These are phyloP conservation scores for Arthromyces matolae DNA, from an alignment of 768 basidiomycete species.

Conservation along the genomic window DNA sequence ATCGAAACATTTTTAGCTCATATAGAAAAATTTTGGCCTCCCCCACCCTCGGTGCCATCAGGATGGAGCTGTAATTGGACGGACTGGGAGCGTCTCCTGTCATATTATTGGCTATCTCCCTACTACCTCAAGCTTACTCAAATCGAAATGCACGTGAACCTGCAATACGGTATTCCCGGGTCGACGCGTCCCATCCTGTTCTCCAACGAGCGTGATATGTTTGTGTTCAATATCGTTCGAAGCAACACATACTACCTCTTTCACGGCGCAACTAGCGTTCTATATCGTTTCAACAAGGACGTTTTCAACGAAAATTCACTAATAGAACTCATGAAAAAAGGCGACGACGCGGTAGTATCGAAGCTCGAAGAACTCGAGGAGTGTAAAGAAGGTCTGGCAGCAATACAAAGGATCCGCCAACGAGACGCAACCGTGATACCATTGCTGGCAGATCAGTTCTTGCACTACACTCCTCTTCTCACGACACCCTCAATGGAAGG, in stretches of 20 bases:
- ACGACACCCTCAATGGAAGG: slow-evolving; percentile 17
- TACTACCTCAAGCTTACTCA: slow-evolving; percentile 35
- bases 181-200: slow-evolving; percentile 31
- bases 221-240: slow-evolving; percentile 23
- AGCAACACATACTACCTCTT: slow-evolving; percentile 19
- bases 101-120: slow-evolving; percentile 30
- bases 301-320: slow-evolving; percentile 16
- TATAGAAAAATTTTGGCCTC: slow-evolving; percentile 24
- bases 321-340: slow-evolving; percentile 12
- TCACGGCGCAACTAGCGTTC: slow-evolving; percentile 1
- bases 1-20: slow-evolving; percentile 12
- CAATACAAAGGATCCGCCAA: slow-evolving; percentile 23
- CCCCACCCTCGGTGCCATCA: slow-evolving; percentile 20
- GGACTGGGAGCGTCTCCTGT: slow-evolving; percentile 26
- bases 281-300: slow-evolving; percentile 15
- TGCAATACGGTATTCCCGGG: slow-evolving; percentile 27
- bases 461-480: slow-evolving; percentile 26
- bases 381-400: slow-evolving; percentile 25
- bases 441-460: slow-evolving; percentile 25
- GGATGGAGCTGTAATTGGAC: slow-evolving; percentile 31
- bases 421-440: slow-evolving; percentile 31
- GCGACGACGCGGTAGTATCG: slow-evolving; percentile 8
- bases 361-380: slow-evolving; percentile 12
- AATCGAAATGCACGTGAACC: slow-evolving; percentile 33
- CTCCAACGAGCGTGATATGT: slow-evolving; percentile 15